Evolutionary conservation across 805 yeast species (phyloP), one percentile per base, ranked within the genome.

Genomic region (Teunomyces tritomae): DNA sequence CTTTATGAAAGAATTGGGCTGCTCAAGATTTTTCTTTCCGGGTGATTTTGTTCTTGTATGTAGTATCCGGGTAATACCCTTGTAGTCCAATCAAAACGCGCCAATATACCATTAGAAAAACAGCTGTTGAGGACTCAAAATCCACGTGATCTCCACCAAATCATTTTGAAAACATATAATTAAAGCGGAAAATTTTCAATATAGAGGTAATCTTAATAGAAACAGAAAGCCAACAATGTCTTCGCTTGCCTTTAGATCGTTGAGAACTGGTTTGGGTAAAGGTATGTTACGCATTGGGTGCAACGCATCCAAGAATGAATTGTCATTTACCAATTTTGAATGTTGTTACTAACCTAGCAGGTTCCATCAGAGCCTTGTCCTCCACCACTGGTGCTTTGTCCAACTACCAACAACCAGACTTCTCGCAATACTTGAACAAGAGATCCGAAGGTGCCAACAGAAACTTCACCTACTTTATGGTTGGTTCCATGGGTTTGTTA

Each of bases 391-490:
- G 78, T 49, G 71, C 78, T 53, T 85, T 87, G 65, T 81, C 94
- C 46, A 82, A 85, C 59, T 91, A 87, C 79, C 85, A 88, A 71
- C 91, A 94, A 45, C 98, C 97, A 68, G 92, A 91, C 73, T 91
- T 82, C 72, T 79, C 87, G 54, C 84, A 80, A 57, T 87, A 89
- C 73, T 77, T 90, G 62, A 87, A 85, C 78, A 80, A 87, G 68
- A 76, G 83, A 60, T 58, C 67, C 50, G 96, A 88, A 64, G 81
- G 82, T 64, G 76, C 84, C 61, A 64, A 56, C 60, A 88, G 96
- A 71, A 89, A 85, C 71, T 85, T 86, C 76, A 81, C 96, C 55
- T 94, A 94, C 80, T 92, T 95, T 79, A 90, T 95, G 91, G 92
- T 94, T 58, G 99, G 99, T 59, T 84, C 97, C 39, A 78, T 89